Base-by-base conservation (phyloP, 1,284 basidiomycete genomes). In the Agroathelia rolfsii region DNA sequence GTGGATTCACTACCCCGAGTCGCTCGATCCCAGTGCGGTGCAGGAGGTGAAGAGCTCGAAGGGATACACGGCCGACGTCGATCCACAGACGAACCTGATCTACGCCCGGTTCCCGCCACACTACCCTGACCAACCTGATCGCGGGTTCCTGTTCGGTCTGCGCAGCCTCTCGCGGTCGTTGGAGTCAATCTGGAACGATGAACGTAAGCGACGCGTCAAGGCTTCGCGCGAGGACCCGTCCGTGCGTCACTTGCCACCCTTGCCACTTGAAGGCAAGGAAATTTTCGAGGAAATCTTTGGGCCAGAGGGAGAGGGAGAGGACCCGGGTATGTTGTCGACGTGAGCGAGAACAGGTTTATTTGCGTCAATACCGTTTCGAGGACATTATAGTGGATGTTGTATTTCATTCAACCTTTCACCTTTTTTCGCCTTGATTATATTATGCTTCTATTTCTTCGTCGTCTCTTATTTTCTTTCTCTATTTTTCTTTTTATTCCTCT, bases 21-120 rank as follows among this genome's bases (percentile, higher is more conserved):
- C 61, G 14, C 49, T 53, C 17, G 61, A 59, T 32, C 50, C 52
- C 14, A 43, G 43, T 36, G 46, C 49, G 30, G 48, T 57, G 30
- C 56, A 61, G 42, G 73, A 72, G 45, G 57, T 66, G 30, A 65
- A 63, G 19, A 67, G 71, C 42, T 79, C 76, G 18, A 77, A 78
- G 50, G 88, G 88, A 1, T 93, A 93, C 56, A 67, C 78, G 39
- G 73, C 85, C 4, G 76, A 80, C 33, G 66, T 85, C 16, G 88
- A 94, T 51, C 71, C 76, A 6, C 72, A 72, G 44, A 84, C 76
- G 2, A 87, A 89, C 1, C 58, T 84, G 26, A 66, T 90, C 5
- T 80, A 85, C 48, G 86, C 86, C 16, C 72, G 86, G 28, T 97
- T 95, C 58, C 93, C 93, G 3, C 95, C 95, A 1, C 86, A 88